Percentiles rank a stretch among this genome's conserved stretches.
phyloP scores from a whole-genome alignment of 352 stramenopile genomes.

The Pythium grandisporangium region DNA sequence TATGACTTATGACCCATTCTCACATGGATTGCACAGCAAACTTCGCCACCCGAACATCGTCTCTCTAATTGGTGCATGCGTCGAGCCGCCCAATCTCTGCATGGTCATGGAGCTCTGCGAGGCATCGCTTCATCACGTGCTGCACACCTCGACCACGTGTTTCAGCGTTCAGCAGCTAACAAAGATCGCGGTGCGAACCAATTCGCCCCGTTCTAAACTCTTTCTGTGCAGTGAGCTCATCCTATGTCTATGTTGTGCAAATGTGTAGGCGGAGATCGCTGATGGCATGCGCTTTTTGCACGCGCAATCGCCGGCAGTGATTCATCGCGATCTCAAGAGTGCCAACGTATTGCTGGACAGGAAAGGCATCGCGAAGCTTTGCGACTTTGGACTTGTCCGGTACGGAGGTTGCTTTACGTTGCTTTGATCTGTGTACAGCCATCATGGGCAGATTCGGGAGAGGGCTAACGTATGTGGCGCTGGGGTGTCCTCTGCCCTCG shows the following conservation, averaged over 20 bases:
- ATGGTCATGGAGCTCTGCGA: conserved; percentile 80
- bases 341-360: conserved; percentile 80
- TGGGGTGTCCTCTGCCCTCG: too few relatives aligned
- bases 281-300: conserved; percentile 87
- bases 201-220: too few relatives aligned
- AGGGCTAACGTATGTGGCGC: too few relatives aligned
- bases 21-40: conserved; percentile 21
- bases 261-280: conserved; percentile 53
- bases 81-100: conserved; percentile 70
- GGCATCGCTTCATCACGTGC: conserved; percentile 49
- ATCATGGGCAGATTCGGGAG: too few relatives aligned
- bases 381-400: conserved; percentile 87
- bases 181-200: conserved; percentile 26
- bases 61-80: conserved; percentile 56
- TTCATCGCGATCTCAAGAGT: conserved; percentile 90
- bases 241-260: background rate
- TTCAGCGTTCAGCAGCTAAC: conserved; percentile 44
- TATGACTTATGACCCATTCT: too few relatives aligned
- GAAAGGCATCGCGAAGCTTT: conserved; percentile 78
- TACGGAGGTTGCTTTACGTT: conserved; percentile 10
- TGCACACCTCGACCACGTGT: conserved; percentile 42
- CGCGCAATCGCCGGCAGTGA: conserved; percentile 60
- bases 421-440: too few relatives aligned
- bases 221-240: too few relatives aligned
- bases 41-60: conserved; percentile 72